Evolutionary conservation across 345 rosid species (phyloP).

Genomic region (Eutrema japonicum): DNA sequence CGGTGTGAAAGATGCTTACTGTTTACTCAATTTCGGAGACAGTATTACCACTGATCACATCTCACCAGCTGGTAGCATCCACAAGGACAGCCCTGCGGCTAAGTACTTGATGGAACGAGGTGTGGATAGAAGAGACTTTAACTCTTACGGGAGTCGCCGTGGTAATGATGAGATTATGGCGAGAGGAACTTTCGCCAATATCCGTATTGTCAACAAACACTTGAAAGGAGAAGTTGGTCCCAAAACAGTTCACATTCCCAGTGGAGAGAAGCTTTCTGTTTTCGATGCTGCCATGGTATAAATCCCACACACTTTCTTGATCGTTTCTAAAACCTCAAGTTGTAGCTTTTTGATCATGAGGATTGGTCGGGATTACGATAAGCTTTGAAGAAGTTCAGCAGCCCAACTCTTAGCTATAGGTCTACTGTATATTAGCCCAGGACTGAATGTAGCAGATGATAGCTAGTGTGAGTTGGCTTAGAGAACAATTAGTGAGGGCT

Average conservation of each 20-base stretch:
- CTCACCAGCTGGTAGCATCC: conserved; percentile 98
- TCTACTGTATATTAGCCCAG: neutral
- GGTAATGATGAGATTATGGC: conserved; percentile 93
- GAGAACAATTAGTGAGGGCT: neutral
- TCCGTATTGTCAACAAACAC: conserved; percentile 76
- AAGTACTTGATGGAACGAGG: conserved; percentile 86
- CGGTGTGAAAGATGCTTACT: conserved; percentile 92
- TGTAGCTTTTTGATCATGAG: neutral
- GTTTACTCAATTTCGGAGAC: conserved; percentile 92
- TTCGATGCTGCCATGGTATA: conserved; percentile 83
- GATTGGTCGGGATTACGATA: neutral
- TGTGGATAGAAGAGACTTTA: conserved; percentile 79
- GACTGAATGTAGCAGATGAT: neutral
- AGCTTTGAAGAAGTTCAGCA: neutral
- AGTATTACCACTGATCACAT: conserved; percentile 99
- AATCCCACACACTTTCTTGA: conserved; percentile 16
- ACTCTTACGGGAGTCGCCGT: conserved; percentile 89
- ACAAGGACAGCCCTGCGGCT: conserved; percentile 96
- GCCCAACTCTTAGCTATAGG: neutral
- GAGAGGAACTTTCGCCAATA: conserved; percentile 85
- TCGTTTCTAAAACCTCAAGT: neutral
- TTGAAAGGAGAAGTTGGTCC: conserved; percentile 93
- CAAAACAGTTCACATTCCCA: conserved; percentile 78
- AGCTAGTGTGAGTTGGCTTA: neutral
- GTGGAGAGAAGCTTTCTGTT: conserved; percentile 79